Evolutionary conservation across 2,329 filamentous ascomycete genomes (phyloP).

Genomic region (Pezicula carpinea): DNA sequence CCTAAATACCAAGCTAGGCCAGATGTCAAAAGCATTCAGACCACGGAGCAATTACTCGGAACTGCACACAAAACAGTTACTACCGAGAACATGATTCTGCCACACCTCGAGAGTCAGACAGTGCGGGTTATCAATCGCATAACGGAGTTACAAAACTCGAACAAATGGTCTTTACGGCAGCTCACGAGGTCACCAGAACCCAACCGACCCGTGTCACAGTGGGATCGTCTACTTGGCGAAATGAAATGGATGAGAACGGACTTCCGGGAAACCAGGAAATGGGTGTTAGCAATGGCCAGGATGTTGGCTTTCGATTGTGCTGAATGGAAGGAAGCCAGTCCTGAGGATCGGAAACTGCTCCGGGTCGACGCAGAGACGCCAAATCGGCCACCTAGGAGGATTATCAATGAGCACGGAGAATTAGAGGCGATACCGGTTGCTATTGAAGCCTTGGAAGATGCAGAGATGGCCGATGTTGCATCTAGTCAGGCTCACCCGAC

Average conservation of each 20-base stretch:
- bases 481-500: constrained; percentile 43
- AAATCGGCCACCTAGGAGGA: constrained; percentile 4
- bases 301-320: constrained; percentile 80
- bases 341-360: constrained; percentile 59
- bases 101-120: constrained; percentile 81
- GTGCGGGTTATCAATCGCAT: constrained; percentile 82
- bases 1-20: constrained; percentile 54
- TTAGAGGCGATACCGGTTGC: constrained; percentile 19
- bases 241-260: constrained; percentile 99
- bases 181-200: constrained; percentile 82
- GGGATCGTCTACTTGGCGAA: constrained; percentile 82
- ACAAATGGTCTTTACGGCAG: constrained; percentile 90
- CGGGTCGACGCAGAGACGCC: constrained; percentile 61
- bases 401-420: neutral
- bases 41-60: constrained; percentile 66
- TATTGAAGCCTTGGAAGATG: constrained; percentile 24
- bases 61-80: constrained; percentile 87
- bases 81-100: constrained; percentile 77
- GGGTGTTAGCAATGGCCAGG: constrained; percentile 79
- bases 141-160: constrained; percentile 83
- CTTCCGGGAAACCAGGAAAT: constrained; percentile 89
- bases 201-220: constrained; percentile 69
- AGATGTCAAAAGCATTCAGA: constrained; percentile 59
- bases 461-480: constrained; percentile 26
- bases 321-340: constrained; percentile 66